Conservation (phyloP, 2,329 filamentous ascomycete species). For the Cryphonectria radicalis region DNA sequence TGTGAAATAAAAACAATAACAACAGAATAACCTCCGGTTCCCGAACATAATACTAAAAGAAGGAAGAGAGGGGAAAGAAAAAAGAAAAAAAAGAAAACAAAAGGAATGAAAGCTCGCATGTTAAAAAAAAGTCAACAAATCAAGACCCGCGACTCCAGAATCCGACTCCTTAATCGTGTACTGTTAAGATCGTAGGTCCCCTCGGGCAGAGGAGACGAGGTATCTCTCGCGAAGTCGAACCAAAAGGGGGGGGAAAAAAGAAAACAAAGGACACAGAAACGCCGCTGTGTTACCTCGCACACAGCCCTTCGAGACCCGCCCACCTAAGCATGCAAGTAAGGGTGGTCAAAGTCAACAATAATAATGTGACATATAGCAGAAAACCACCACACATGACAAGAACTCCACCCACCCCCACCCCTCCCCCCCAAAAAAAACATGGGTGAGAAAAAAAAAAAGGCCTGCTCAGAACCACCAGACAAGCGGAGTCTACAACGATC, state of each 20-base stretch:
- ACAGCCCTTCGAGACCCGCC: conserved; percentile 22
- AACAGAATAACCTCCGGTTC: background rate
- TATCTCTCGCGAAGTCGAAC: conserved; percentile 18
- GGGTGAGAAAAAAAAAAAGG: background rate
- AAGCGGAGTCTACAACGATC: background rate
- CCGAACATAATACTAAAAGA: background rate
- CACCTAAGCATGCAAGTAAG: conserved; percentile 10
- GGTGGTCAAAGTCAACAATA: background rate
- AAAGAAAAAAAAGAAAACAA: conserved; percentile 12
- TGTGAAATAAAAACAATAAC: background rate
- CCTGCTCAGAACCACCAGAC: background rate
- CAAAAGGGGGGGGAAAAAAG: background rate
- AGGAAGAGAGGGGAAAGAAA: too few relatives aligned
- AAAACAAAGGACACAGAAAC: conserved; percentile 15
- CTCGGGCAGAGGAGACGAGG: conserved; percentile 13
- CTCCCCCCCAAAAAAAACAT: background rate
- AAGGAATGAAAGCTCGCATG: conserved; percentile 29
- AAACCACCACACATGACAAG: background rate
- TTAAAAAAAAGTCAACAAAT: background rate
- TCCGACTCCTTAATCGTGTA: conserved; percentile 15
- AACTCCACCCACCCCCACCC: too few relatives aligned
- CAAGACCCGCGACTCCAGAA: conserved; percentile 2
- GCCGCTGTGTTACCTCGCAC: conserved; percentile 35
- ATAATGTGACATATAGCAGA: background rate
- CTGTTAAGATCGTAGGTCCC: conserved; percentile 7